phyloP scores from a whole-genome alignment of 1,284 basidiomycete species.

The Microbotryum silenes-acaulis region DNA sequence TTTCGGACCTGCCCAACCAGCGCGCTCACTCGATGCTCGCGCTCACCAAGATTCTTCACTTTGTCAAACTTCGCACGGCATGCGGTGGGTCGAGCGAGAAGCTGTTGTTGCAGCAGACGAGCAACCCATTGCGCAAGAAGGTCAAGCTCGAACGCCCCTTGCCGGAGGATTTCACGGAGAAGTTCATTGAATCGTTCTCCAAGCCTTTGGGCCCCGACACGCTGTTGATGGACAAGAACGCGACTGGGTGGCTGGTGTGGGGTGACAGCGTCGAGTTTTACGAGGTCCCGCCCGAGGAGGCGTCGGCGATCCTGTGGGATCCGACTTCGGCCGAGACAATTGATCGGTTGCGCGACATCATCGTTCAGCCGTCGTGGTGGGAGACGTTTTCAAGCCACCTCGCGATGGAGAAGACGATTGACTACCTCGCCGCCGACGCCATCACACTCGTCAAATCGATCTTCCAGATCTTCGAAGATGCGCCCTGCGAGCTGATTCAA shows the following conservation, averaged over 20 bases:
- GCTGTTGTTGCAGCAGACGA: constrained; percentile 71
- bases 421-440: constrained; percentile 30
- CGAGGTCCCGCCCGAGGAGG: constrained; percentile 46
- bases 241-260: constrained; percentile 84
- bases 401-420: constrained; percentile 33
- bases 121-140: constrained; percentile 59
- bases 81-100: constrained; percentile 55
- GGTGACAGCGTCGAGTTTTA: constrained; percentile 64
- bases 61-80: constrained; percentile 78
- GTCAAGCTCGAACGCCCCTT: constrained; percentile 46
- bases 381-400: constrained; percentile 40
- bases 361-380: constrained; percentile 57
- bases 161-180: constrained; percentile 49
- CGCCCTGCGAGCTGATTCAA: constrained; percentile 52
- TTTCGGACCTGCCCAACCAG: constrained; percentile 73
- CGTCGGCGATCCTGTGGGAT: constrained; percentile 60
- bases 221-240: constrained; percentile 65
- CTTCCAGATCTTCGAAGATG: constrained; percentile 49
- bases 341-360: constrained; percentile 50
- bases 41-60: constrained; percentile 63
- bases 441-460: constrained; percentile 46
- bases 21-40: constrained; percentile 57
- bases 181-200: constrained; percentile 48
- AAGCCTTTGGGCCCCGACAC: constrained; percentile 37
- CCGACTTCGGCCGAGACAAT: constrained; percentile 54